phyloP scores from a whole-genome alignment of 1,284 basidiomycete species.

The Blastosporella zonata region DNA sequence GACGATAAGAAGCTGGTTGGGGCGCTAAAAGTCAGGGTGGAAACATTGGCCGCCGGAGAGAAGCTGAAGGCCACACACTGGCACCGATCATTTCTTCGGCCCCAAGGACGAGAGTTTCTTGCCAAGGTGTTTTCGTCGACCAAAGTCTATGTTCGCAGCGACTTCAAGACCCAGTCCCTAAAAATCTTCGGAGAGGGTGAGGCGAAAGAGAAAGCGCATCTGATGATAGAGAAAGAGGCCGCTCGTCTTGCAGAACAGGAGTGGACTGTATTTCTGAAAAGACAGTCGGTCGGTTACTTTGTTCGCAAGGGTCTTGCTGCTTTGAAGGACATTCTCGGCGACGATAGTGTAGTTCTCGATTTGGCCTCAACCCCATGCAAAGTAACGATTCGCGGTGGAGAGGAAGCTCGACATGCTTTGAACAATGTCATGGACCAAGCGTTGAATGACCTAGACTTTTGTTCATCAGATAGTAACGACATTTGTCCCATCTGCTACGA shows the following conservation, averaged over 20 bases:
- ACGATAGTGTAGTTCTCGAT: slow-evolving; percentile 45
- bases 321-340: slow-evolving; percentile 47
- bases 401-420: slow-evolving; percentile 44
- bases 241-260: slow-evolving; percentile 40
- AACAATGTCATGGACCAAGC: slow-evolving; percentile 41
- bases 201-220: slow-evolving; percentile 35
- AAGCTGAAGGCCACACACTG: slow-evolving; percentile 40
- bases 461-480: slow-evolving; percentile 17
- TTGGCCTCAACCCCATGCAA: slow-evolving; percentile 30
- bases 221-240: slow-evolving; percentile 40
- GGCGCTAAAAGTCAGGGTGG: slow-evolving; percentile 55
- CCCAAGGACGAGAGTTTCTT: slow-evolving; percentile 32
- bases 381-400: slow-evolving; percentile 46
- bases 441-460: slow-evolving; percentile 20
- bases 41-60: slow-evolving; percentile 49
- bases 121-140: slow-evolving; percentile 32
- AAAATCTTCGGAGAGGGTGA: slow-evolving; percentile 39
- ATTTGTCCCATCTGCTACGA: slow-evolving; percentile 54
- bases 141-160: slow-evolving; percentile 39
- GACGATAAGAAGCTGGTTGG: slow-evolving; percentile 48
- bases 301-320: slow-evolving; percentile 42
- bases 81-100: slow-evolving; percentile 40
- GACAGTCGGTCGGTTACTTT: slow-evolving; percentile 43
- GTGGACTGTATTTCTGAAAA: slow-evolving; percentile 34
- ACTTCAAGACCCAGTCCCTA: slow-evolving; percentile 39